phyloP scores from a whole-genome alignment of 208 protist genomes.

The Trypanosoma mega region DNA sequence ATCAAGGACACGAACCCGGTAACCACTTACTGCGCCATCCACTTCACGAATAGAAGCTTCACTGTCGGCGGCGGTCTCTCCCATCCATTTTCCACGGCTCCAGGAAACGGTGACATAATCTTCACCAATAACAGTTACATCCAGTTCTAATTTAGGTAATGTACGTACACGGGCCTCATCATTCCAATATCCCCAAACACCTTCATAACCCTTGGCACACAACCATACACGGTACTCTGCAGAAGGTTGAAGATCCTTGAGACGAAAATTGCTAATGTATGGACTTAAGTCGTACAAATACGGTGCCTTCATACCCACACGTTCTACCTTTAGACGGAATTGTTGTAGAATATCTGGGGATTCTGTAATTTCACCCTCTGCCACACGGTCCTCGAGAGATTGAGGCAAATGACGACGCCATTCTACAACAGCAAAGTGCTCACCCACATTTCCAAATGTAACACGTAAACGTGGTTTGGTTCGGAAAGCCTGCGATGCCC shows the following conservation, averaged over 20 bases:
- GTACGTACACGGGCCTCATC: slow-evolving; percentile 89
- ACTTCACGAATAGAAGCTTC: slow-evolving; percentile 60
- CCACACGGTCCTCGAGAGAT: slow-evolving; percentile 24
- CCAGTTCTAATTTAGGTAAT: slow-evolving; percentile 82
- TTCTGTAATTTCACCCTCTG: slow-evolving; percentile 40
- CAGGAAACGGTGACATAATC: slow-evolving; percentile 89
- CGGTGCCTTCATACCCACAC: slow-evolving; percentile 51
- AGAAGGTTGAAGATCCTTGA: slow-evolving; percentile 76
- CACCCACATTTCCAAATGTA: slow-evolving; percentile 89
- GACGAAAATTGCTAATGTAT: slow-evolving; percentile 76
- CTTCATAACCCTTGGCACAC: slow-evolving; percentile 81
- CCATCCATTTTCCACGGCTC: slow-evolving; percentile 72
- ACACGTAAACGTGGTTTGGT: slow-evolving; percentile 79
- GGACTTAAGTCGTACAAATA: slow-evolving; percentile 83
- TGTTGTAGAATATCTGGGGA: slow-evolving; percentile 80
- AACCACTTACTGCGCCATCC: slow-evolving; percentile 86
- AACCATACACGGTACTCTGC: slow-evolving; percentile 91
- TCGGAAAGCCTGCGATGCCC: slow-evolving; percentile 79
- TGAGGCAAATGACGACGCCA: slow-evolving; percentile 85
- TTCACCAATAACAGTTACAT: slow-evolving; percentile 80
- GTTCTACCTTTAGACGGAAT: slow-evolving; percentile 86
- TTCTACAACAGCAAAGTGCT: slow-evolving; percentile 91
- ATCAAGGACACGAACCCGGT: slow-evolving; percentile 82
- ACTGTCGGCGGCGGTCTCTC: slow-evolving; percentile 30
- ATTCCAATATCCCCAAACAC: slow-evolving; percentile 91